A percentile compares a stretch with the other conserved stretches of the same genome.
These are phyloP conservation scores for Iodosphaeria phyllophila DNA, from an alignment of 2,329 filamentous ascomycete species.

Conservation along the genomic window DNA sequence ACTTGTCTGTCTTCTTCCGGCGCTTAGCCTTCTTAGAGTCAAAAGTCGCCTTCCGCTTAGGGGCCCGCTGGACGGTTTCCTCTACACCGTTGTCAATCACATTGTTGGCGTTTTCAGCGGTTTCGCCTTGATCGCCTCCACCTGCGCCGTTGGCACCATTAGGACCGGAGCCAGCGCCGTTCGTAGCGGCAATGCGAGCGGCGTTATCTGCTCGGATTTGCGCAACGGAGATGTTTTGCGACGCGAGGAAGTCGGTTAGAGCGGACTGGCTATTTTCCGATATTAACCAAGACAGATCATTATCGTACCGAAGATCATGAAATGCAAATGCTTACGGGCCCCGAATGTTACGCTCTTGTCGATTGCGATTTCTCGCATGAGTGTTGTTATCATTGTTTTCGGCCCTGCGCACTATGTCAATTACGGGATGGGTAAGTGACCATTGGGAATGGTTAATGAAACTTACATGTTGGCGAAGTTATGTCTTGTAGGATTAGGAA, in stretches of 20 bases:
- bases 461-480: too few relatives aligned
- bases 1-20: too few relatives aligned
- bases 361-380: conserved; percentile 7
- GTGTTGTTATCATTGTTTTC: too few relatives aligned
- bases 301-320: background rate
- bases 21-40: too few relatives aligned
- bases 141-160: conserved; percentile 1
- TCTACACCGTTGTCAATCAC: conserved; percentile 1
- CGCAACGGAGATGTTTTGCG: conserved; percentile 12
- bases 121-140: conserved; percentile 2
- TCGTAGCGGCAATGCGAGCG: conserved; percentile 6
- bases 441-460: too few relatives aligned
- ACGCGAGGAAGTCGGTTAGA: conserved; percentile 12
- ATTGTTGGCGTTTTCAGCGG: conserved; percentile 3
- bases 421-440: too few relatives aligned
- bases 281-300: background rate
- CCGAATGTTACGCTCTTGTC: conserved; percentile 6
- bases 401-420: too few relatives aligned
- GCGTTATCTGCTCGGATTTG: conserved; percentile 8
- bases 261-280: conserved; percentile 11
- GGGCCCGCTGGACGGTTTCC: background rate
- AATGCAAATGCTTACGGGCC: conserved; percentile 7
- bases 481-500: too few relatives aligned
- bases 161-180: conserved; percentile 3
- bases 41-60: too few relatives aligned